Evolutionary conservation across 1,284 basidiomycete genomes (phyloP), one percentile per base, ranked within the genome.

Genomic region (Bondarzewia mesenterica): DNA sequence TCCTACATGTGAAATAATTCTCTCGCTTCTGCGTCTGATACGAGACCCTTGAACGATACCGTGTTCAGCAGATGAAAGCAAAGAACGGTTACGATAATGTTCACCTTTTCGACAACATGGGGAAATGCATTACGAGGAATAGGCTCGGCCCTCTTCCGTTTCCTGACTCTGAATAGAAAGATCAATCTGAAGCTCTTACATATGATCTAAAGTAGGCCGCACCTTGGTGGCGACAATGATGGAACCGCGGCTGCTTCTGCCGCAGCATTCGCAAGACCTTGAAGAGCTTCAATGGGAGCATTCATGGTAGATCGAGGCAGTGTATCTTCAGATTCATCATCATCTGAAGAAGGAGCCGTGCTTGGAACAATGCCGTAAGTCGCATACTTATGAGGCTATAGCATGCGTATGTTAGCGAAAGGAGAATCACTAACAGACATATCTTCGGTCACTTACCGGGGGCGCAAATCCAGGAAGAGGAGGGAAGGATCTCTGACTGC

Each of bases 281-380:
- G 89, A 27, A 95, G 71, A 4, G 93, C 93, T 62, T 95, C 92
- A 51, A 95, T 95, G 1, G 93, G 93, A 0, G 93, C 91, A 52
- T 88, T 90, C 54, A 94, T 70, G 29, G 85, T 80, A 22, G 85
- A 78, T 35, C 89, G 77, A 14, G 89, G 86, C 5, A 93, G 70
- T 0, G 89, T 86, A 51, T 92, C 89, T 58, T 93, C 90, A 1
- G 87, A 87, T 60, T 89, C 89, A n/a, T 32, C n/a, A 58, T 93
- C 90, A 53, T 91, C 86, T 37, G 90, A 92, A 0, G 89, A 92
- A 4, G 86, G 73, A 43, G 89, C 73, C 10, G 89, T 82, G 64
- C 85, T 80, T 42, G 89, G 73, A 43, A 92, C 78, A 55, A 93
- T 91, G 15, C 91, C 92, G 60, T 94, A 94, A 14, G 86, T 88